Evolutionary conservation across 2,329 filamentous ascomycete genomes (phyloP).

Genomic region (Ilyonectria destructans): DNA sequence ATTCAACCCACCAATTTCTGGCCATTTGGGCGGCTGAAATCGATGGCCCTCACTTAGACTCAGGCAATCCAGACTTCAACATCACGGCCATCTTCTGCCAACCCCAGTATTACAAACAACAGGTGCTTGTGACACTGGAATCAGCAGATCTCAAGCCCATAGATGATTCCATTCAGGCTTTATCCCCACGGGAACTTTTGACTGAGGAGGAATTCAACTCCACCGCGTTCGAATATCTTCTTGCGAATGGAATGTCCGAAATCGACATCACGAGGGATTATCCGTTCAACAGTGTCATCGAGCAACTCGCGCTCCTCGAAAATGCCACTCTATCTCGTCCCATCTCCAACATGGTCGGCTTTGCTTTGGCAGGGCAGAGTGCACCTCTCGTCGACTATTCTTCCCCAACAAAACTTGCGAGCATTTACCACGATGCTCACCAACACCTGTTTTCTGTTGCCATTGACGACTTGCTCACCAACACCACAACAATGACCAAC

Average conservation of each 20-base stretch:
- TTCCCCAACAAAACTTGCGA: conserved; percentile 11
- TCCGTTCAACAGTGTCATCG: conserved; percentile 43
- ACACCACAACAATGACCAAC: conserved; percentile 32
- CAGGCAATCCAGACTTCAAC: conserved; percentile 19
- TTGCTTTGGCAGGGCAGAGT: conserved; percentile 48
- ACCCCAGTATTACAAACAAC: conserved; percentile 62
- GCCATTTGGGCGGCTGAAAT: conserved; percentile 43
- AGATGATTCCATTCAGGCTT: conserved; percentile 8
- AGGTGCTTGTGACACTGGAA: conserved; percentile 59
- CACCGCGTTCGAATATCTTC: conserved; percentile 54
- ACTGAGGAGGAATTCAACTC: conserved; percentile 52
- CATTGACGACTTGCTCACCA: conserved; percentile 30
- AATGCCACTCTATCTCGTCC: conserved; percentile 37
- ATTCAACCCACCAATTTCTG: conserved; percentile 57
- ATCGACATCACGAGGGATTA: conserved; percentile 39
- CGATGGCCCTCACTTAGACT: not conserved
- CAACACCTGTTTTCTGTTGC: conserved; percentile 53
- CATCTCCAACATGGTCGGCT: conserved; percentile 54
- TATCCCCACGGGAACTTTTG: conserved; percentile 34
- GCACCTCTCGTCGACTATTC: conserved; percentile 17
- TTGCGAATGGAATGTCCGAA: conserved; percentile 48
- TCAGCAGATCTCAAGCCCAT: conserved; percentile 28
- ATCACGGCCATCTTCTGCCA: conserved; percentile 61
- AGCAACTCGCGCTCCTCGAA: conserved; percentile 45
- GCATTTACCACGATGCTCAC: conserved; percentile 47